These are phyloP conservation scores for Phyllosticta capitalensis DNA, from an alignment of 2,329 filamentous ascomycete genomes.

Conservation along the genomic window DNA sequence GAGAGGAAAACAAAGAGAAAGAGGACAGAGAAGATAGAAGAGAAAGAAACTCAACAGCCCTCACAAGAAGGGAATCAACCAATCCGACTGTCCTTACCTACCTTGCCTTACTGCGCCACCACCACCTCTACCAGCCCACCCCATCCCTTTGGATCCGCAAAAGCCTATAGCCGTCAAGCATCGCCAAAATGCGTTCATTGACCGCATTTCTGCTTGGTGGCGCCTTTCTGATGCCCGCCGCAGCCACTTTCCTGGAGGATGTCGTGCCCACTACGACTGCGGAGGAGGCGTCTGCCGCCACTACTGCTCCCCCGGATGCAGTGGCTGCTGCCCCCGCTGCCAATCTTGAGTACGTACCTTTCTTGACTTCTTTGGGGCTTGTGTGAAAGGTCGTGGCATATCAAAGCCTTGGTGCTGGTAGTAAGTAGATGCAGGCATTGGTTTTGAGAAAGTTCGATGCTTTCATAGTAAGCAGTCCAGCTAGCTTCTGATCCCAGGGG, in stretches of 20 bases:
- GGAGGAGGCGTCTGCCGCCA: neutral
- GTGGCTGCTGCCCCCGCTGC: neutral
- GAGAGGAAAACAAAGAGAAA: neutral
- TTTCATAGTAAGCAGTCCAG: too few relatives aligned
- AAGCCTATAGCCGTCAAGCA: neutral
- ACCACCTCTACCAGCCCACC: neutral
- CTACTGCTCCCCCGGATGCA: neutral
- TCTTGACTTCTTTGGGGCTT: neutral
- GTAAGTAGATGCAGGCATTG: too few relatives aligned
- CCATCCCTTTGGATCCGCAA: neutral
- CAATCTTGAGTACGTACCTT: slow-evolving; percentile 3
- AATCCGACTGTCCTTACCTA: neutral
- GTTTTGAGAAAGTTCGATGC: too few relatives aligned
- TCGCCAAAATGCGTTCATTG: neutral
- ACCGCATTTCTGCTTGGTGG: neutral
- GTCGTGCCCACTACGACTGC: neutral
- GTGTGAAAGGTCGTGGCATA: neutral
- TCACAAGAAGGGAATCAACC: neutral
- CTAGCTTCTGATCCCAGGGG: too few relatives aligned
- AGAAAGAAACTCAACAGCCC: too few relatives aligned
- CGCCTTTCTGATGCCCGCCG: neutral
- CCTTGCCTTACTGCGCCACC: neutral
- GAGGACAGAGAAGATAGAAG: neutral
- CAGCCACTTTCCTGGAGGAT: neutral
- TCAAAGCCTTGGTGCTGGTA: too few relatives aligned